Evolutionary conservation across 2,329 filamentous ascomycete species (phyloP).

Genomic region (Nemania serpens): DNA sequence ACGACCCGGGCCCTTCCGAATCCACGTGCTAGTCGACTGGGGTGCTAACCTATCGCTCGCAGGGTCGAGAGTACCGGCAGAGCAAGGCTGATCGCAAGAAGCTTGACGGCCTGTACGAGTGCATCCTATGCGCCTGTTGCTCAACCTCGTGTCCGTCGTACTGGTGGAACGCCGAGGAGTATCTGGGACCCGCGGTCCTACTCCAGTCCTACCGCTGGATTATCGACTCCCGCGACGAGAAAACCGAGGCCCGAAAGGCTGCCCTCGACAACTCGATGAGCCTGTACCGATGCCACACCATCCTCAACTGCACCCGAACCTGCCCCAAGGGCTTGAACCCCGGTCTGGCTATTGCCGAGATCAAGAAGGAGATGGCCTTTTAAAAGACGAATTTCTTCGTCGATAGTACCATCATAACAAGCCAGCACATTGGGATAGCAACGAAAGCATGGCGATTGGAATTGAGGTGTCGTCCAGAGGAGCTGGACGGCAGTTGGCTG

Average conservation of each 20-base stretch:
- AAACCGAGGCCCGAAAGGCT: constrained; percentile 82
- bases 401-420: not conserved
- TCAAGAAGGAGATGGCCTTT: constrained; percentile 94
- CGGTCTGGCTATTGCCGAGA: constrained; percentile 91
- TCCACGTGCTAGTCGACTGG: not conserved
- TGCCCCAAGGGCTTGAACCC: constrained; percentile 99
- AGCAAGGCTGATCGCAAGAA: constrained; percentile 91
- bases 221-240: constrained; percentile 91
- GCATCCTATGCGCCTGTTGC: constrained; percentile 99
- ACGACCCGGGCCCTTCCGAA: constrained; percentile 16
- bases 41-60: constrained; percentile 26
- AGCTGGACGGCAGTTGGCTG: constrained; percentile 10
- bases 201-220: constrained; percentile 99
- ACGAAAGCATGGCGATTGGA: constrained; percentile 5
- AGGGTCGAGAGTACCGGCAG: constrained; percentile 94
- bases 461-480: constrained; percentile 2
- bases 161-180: constrained; percentile 99
- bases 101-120: constrained; percentile 98
- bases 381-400: constrained; percentile 32
- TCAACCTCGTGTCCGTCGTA: constrained; percentile 99
- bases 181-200: constrained; percentile 94
- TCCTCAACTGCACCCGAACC: constrained; percentile 96
- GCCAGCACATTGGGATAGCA: not conserved
- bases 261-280: constrained; percentile 98
- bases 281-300: constrained; percentile 98